Percentiles rank a stretch among this genome's conserved stretches.
phyloP scores from a whole-genome alignment of 345 rosid species.

The Microthlaspi erraticum region DNA sequence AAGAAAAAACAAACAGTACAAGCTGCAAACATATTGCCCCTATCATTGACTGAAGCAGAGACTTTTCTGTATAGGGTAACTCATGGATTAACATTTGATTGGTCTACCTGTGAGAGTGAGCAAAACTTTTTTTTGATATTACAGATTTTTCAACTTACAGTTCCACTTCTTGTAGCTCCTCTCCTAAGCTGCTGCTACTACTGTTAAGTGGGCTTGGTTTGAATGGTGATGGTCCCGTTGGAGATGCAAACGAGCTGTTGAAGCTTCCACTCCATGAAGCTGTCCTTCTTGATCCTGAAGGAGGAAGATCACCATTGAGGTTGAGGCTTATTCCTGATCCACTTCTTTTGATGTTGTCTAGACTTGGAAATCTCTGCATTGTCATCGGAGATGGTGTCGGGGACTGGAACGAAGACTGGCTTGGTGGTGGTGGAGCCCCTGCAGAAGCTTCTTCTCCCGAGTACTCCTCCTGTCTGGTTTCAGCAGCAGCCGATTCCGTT shows the following conservation, averaged over 20 bases:
- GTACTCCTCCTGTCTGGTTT: slow-evolving; percentile 52
- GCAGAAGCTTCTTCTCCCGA: slow-evolving; percentile 36
- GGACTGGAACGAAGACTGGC: no score
- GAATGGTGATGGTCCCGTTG: slow-evolving; percentile 34
- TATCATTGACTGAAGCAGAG: slow-evolving; percentile 26
- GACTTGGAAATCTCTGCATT: slow-evolving; percentile 72
- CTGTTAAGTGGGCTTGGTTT: slow-evolving; percentile 47
- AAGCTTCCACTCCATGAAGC: slow-evolving; percentile 93
- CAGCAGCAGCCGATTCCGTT: slow-evolving; percentile 56
- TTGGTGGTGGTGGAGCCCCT: slow-evolving; percentile 41
- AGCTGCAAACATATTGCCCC: slow-evolving; percentile 35
- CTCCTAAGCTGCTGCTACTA: slow-evolving; percentile 64
- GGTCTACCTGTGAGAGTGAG: slow-evolving; percentile 24
- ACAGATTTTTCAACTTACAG: slow-evolving; percentile 57
- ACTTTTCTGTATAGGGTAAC: slow-evolving; percentile 32
- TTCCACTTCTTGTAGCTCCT: slow-evolving; percentile 93
- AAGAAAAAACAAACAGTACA: slow-evolving; percentile 10
- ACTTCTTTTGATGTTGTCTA: slow-evolving; percentile 58
- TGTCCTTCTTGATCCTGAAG: slow-evolving; percentile 61
- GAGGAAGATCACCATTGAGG: slow-evolving; percentile 39
- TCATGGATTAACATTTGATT: slow-evolving; percentile 45
- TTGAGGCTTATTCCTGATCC: slow-evolving; percentile 41
- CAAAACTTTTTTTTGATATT: slow-evolving; percentile 35
- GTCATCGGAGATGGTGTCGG: no score
- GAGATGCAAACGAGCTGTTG: slow-evolving; percentile 49